Evolutionary conservation across 73 alveolate species (phyloP).

Genomic region (Breviolum minutum): DNA sequence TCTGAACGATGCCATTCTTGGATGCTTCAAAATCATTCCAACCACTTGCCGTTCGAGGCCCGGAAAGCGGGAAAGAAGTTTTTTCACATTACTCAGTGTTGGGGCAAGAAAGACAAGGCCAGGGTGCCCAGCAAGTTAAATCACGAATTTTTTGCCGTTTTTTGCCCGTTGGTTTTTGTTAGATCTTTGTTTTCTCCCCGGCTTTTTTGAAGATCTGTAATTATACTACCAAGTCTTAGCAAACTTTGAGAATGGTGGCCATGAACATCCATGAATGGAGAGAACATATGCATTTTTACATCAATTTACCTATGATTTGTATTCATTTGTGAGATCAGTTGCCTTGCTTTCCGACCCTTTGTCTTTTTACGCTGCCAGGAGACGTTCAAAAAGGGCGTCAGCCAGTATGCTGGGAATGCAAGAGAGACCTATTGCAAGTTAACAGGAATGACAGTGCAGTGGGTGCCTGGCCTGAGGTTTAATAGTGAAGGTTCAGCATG

Average conservation of each 20-base stretch:
- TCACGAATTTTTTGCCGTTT: too few species aligned
- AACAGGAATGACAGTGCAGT: conserved; percentile 55
- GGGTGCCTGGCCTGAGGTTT: background rate
- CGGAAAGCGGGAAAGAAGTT: conserved; percentile 45
- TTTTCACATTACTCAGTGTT: conserved; percentile 67
- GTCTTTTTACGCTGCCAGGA: background rate
- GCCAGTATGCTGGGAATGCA: conserved; percentile 55
- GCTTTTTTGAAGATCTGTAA: too few species aligned
- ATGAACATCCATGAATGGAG: too few species aligned
- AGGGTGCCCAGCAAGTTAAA: background rate
- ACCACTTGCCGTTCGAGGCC: background rate
- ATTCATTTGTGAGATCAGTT: too few species aligned
- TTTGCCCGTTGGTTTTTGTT: too few species aligned
- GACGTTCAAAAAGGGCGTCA: conserved; percentile 70
- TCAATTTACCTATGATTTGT: too few species aligned
- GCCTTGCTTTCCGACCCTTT: too few species aligned
- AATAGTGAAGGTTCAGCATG: too few species aligned
- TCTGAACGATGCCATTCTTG: background rate
- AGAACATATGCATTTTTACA: too few species aligned
- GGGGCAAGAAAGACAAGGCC: conserved; percentile 85
- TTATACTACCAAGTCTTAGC: background rate
- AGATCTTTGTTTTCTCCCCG: too few species aligned
- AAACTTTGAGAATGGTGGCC: background rate
- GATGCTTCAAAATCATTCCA: background rate
- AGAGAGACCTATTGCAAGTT: conserved; percentile 38